Base-by-base conservation (phyloP, 1,139 yeast species). In the Lodderomyces jiufengensis region DNA sequence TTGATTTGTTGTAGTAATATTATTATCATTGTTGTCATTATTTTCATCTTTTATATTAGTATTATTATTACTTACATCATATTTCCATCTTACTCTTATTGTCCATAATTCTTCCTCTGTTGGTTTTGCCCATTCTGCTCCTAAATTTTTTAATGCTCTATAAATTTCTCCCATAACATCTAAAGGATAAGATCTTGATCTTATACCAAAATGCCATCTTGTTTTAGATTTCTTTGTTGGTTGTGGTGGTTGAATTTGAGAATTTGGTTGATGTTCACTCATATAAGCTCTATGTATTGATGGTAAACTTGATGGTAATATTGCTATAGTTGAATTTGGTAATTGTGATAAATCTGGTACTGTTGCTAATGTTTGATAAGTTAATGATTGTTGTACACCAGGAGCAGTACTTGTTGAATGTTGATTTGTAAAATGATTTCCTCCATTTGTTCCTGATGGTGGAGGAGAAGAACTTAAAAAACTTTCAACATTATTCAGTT, bases 111-210 rank as follows among this genome's bases (percentile, higher is more conserved):
- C 98, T 51, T 84, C 92, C 51, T 85, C 95, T 0, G 90, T 79
- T 9, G 96, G 96, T 51, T 81, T 81, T 10, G 95, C 88, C 98
- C 98, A 92, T 58, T 92, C 97, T 1, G 98, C 97, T 3, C 97
- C 97, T 38, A 94, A 68, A 52, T 86, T 87, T 61, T 85, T 85
- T 52, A 92, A 70, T 0, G 98, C 98, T 31, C 97, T 73, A 61
- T 94, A 92, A 28, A 92, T 90, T 56, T 94, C 99, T 21, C 97
- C 97, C 98, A 92, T 92, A 7, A 92, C 98, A 58, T 92, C 99
- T 47, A 92, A 70, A 25, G 99, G 98, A 55, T 92, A 92, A 1
- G 97, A 87, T 51, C 97, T 75, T 8, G 97, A 87, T 53, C 99
- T 73, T 43, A 92, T 92, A 43, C 99, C 99, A 56, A 94, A 94